These are phyloP conservation scores for Stagonosporopsis cucurbitacearum DNA, from an alignment of 2,329 filamentous ascomycete genomes.

Conservation along the genomic window DNA sequence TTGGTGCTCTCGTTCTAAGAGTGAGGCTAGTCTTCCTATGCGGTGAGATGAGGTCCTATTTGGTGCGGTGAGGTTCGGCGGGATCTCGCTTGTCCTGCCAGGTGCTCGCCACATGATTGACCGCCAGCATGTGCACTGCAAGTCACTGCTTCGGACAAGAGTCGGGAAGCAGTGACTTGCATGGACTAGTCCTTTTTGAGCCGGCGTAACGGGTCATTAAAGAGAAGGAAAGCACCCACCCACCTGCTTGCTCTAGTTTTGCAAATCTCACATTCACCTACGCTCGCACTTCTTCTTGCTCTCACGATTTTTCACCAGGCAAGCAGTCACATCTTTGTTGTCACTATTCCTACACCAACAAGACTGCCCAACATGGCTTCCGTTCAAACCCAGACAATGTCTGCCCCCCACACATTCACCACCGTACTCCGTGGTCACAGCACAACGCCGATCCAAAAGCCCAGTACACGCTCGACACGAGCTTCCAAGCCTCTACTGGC, in stretches of 20 bases:
- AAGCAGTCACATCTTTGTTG: constrained; percentile 1
- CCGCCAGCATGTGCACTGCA: constrained; percentile 18
- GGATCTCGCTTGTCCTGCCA: constrained; percentile 18
- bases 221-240: constrained; percentile 12
- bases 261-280: constrained; percentile 3
- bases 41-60: constrained; percentile 13
- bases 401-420: constrained; percentile 27
- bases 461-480: constrained; percentile 28
- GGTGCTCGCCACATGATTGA: constrained; percentile 19
- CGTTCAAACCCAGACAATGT: constrained; percentile 37
- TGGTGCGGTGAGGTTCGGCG: constrained; percentile 18
- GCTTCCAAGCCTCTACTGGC: constrained; percentile 29
- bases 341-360: not conserved
- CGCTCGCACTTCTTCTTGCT: not conserved
- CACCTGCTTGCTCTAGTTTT: constrained; percentile 16
- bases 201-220: constrained; percentile 8
- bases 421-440: constrained; percentile 29
- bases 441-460: constrained; percentile 21
- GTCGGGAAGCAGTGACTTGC: constrained; percentile 16
- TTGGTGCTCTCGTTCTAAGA: not conserved
- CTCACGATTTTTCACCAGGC: not conserved
- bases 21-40: constrained; percentile 7
- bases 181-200: constrained; percentile 9
- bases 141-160: not conserved
- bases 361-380: constrained; percentile 26